These are phyloP conservation scores for Pulveroboletus sp. DNA, from an alignment of 768 basidiomycete genomes.

Conservation along the genomic window DNA sequence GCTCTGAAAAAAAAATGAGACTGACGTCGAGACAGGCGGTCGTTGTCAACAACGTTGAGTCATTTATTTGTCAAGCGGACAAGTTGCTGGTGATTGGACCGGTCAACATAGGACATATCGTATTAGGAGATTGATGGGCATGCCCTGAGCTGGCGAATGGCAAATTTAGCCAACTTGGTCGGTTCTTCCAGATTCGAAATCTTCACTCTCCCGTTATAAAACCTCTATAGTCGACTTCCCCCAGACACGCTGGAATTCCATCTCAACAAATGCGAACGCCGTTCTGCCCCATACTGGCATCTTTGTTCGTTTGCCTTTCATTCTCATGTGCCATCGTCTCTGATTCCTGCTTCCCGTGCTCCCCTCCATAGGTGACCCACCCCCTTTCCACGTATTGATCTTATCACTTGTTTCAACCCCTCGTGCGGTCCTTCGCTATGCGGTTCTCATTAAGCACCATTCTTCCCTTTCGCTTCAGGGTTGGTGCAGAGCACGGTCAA, in stretches of 20 bases:
- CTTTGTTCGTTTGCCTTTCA: slow-evolving; percentile 24
- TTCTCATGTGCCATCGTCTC: neutral
- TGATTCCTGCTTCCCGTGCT: slow-evolving; percentile 21
- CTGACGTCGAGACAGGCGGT: neutral
- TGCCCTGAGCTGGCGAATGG: slow-evolving; percentile 17
- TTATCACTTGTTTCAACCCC: neutral
- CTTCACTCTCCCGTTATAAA: slow-evolving; percentile 16
- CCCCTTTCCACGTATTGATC: no score
- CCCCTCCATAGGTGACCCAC: slow-evolving; percentile 28
- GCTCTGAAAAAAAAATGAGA: no score
- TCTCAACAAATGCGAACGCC: slow-evolving; percentile 36
- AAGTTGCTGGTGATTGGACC: neutral
- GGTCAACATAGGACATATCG: slow-evolving; percentile 8
- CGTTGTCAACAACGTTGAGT: neutral
- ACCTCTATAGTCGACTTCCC: neutral
- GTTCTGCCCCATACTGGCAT: slow-evolving; percentile 26
- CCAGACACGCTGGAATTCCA: slow-evolving; percentile 24
- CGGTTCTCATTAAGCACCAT: slow-evolving; percentile 18
- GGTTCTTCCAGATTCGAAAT: slow-evolving; percentile 23
- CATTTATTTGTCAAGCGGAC: neutral
- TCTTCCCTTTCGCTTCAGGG: slow-evolving; percentile 22
- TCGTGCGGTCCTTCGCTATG: slow-evolving; percentile 18
- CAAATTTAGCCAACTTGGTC: slow-evolving; percentile 16
- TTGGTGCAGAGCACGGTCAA: slow-evolving; percentile 15
- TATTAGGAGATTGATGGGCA: slow-evolving; percentile 5